Percentiles rank a stretch among this genome's conserved stretches.
These are phyloP conservation scores for Amylostereum areolatum DNA, from an alignment of 1,284 basidiomycete genomes.

Conservation along the genomic window DNA sequence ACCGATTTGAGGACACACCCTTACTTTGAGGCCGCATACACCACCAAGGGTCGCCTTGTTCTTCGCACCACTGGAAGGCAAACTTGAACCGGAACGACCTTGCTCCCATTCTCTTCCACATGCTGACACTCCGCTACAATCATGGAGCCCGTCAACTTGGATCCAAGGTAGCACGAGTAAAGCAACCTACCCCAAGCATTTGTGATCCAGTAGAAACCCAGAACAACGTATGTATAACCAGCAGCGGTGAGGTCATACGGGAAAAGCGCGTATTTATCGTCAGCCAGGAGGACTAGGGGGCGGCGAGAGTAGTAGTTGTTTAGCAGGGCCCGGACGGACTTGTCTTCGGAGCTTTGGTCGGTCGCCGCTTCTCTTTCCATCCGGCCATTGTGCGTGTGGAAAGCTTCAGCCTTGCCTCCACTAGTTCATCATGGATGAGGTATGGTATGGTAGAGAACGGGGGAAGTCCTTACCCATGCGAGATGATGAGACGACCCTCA, in stretches of 20 bases:
- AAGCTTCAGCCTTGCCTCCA: slow-evolving; percentile 62
- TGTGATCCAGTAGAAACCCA: slow-evolving; percentile 67
- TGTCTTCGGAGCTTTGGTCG: slow-evolving; percentile 61
- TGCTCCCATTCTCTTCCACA: slow-evolving; percentile 35
- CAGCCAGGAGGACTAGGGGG: slow-evolving; percentile 62
- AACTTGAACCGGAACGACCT: slow-evolving; percentile 70
- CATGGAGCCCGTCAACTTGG: too few species aligned
- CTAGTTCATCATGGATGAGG: slow-evolving; percentile 25
- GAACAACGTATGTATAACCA: slow-evolving; percentile 58
- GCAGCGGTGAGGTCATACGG: slow-evolving; percentile 54
- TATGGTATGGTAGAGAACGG: neutral
- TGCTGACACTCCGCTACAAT: slow-evolving; percentile 56
- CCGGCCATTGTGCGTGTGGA: slow-evolving; percentile 35
- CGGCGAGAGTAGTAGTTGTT: slow-evolving; percentile 42
- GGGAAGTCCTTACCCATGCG: slow-evolving; percentile 56
- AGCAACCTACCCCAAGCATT: slow-evolving; percentile 63
- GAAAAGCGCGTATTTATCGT: slow-evolving; percentile 65
- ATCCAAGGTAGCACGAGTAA: too few species aligned
- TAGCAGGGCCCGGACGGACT: slow-evolving; percentile 62
- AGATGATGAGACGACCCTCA: slow-evolving; percentile 64
- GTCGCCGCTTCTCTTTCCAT: slow-evolving; percentile 34
- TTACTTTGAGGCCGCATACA: too few species aligned
- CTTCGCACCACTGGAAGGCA: slow-evolving; percentile 72
- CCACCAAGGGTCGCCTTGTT: slow-evolving; percentile 63
- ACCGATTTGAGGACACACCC: too few species aligned